phyloP scores from a whole-genome alignment of 2,329 filamentous ascomycete genomes.

The Westerdykella aurantiaca region DNA sequence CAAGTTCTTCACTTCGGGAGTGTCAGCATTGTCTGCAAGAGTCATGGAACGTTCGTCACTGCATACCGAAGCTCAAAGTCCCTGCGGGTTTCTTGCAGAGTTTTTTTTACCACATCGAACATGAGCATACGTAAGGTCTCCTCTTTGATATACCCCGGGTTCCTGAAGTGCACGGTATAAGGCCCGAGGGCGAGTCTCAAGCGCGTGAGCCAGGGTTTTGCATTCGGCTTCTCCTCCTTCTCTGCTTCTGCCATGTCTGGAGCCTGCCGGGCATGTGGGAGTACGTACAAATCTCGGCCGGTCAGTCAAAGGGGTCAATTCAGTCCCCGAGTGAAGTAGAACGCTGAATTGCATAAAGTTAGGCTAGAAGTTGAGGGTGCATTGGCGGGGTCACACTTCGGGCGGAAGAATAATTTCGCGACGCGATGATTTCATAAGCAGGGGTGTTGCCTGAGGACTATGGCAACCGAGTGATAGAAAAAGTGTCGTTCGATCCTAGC shows the following conservation, averaged over 20 bases:
- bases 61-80: slow-evolving; percentile 50
- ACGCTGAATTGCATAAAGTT: no score
- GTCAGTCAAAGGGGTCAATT: no score
- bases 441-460: no score
- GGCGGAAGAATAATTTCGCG: no score
- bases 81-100: slow-evolving; percentile 53
- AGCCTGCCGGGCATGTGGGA: background rate
- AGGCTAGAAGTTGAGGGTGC: no score
- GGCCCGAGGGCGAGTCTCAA: slow-evolving; percentile 43
- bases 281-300: no score
- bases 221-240: slow-evolving; percentile 10
- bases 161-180: slow-evolving; percentile 56
- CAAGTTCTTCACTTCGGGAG: slow-evolving; percentile 48
- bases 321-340: no score
- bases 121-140: slow-evolving; percentile 54
- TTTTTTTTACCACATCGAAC: slow-evolving; percentile 51
- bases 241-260: slow-evolving; percentile 7
- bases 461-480: no score
- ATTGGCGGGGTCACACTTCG: no score
- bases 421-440: no score
- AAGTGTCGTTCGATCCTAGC: no score
- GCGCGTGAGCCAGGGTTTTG: slow-evolving; percentile 39
- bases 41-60: background rate
- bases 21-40: slow-evolving; percentile 4
- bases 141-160: slow-evolving; percentile 54